A percentile compares a stretch with the other conserved stretches of the same genome.
Evolutionary conservation across 2,329 filamentous ascomycete genomes (phyloP).

Genomic region (Alternaria gansuensis): DNA sequence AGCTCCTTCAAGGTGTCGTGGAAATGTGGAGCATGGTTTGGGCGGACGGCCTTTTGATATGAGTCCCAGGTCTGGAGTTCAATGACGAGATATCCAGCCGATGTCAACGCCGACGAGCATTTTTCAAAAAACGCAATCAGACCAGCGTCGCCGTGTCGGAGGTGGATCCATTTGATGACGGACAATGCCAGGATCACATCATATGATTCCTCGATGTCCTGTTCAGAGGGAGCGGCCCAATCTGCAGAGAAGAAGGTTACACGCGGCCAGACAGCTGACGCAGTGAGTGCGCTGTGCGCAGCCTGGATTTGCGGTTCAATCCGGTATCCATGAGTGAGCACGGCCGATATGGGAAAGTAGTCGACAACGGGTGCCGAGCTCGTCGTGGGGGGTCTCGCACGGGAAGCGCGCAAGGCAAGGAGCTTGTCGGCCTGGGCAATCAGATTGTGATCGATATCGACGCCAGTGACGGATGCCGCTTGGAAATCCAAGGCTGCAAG

Average conservation of each 20-base stretch:
- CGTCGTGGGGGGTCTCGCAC: slow-evolving; percentile 39
- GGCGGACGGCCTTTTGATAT: slow-evolving; percentile 49
- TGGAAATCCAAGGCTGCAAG: slow-evolving; percentile 50
- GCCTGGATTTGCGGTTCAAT: slow-evolving; percentile 33
- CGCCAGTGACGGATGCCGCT: slow-evolving; percentile 50
- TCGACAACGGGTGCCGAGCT: slow-evolving; percentile 31
- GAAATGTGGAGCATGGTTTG: slow-evolving; percentile 48
- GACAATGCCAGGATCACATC: slow-evolving; percentile 52
- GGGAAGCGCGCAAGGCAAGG: slow-evolving; percentile 49
- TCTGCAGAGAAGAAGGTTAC: slow-evolving; percentile 48
- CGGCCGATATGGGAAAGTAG: slow-evolving; percentile 51
- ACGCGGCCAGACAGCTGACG: slow-evolving; percentile 35
- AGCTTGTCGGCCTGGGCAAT: slow-evolving; percentile 50
- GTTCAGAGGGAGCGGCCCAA: slow-evolving; percentile 42
- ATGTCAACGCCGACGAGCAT: slow-evolving; percentile 40
- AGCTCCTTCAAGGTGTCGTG: slow-evolving; percentile 35
- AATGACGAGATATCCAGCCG: slow-evolving; percentile 46
- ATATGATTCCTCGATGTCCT: slow-evolving; percentile 40
- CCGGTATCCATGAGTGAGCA: slow-evolving; percentile 47
- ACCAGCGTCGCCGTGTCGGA: slow-evolving; percentile 49
- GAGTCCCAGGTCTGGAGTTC: slow-evolving; percentile 51
- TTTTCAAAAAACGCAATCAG: slow-evolving; percentile 46
- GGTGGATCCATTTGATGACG: slow-evolving; percentile 54
- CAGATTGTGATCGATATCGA: slow-evolving; percentile 53
- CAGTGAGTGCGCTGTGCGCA: slow-evolving; percentile 24